Base-by-base conservation (phyloP, 2,329 filamentous ascomycete species). In the Metarhizium sp. region DNA sequence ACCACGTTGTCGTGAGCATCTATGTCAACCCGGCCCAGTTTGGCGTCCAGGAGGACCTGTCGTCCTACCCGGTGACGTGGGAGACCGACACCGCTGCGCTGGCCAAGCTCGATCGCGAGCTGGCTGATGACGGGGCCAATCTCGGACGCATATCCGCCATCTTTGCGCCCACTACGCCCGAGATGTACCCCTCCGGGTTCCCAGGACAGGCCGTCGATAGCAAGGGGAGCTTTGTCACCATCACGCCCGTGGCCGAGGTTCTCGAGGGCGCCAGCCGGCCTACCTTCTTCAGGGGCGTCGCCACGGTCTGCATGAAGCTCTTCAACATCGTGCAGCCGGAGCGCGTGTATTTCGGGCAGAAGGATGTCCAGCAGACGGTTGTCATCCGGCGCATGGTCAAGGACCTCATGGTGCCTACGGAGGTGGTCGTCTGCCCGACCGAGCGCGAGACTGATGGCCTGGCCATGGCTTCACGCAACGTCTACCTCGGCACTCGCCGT, bases 1-100 rank as follows among this genome's bases (percentile, higher is more conserved):
- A 88, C 61, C 82, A 91, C 63, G 88, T 97, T 55, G 85, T 96
- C 59, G 88, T 99, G 55, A 91, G 87, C 67, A 86, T 97, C 62
- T 99, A 92, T 70, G 88, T 99, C 66, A 99, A 99, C 71, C 94
- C 94, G 4, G 94, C 94, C 1, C 94, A 99, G 71, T 99, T 99
- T 68, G 92, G 92, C 36, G 76, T 90, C 25, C 81, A 85, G 55
- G 94, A 99, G 71, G 94, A 99, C 67, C 78, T 99, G 20, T 82
- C 81, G 47, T 90, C 85, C 59, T 99, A 99, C 69, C 94, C 94
- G 0, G 85, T 89, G 55, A 96, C 92, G 2, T 96, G 92, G 90
- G 85, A 87, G 14, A 71, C 79, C 45, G 94, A 99, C 69, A 75
- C 88, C 53, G 75, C 76, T 16, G 80, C 82, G 61, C 73, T 99